Evolutionary conservation across 192 early-diverging fungal species (phyloP).

Genomic region (Podila epigama): DNA sequence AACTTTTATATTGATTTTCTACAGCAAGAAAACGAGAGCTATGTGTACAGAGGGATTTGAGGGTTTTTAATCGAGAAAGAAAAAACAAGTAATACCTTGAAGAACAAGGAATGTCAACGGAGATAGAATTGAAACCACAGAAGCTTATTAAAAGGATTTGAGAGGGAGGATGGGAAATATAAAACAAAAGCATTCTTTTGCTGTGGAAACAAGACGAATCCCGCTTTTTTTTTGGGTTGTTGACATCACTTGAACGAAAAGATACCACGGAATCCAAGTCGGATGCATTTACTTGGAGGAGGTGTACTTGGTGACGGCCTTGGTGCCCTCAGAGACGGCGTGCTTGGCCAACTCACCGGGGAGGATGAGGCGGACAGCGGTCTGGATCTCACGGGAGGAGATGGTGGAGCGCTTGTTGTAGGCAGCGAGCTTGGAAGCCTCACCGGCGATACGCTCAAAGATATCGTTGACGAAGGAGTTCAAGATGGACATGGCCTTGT

Average conservation of each 20-base stretch:
- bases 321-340: slow-evolving; percentile 98
- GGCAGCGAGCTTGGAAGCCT: slow-evolving; percentile 84
- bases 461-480: slow-evolving; percentile 99
- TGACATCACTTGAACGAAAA: not conserved
- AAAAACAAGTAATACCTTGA: too few relatives aligned
- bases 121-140: not conserved
- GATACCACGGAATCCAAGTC: slow-evolving; percentile 5
- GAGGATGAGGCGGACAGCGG: slow-evolving; percentile 70
- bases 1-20: slow-evolving; percentile 43
- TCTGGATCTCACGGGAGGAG: slow-evolving; percentile 95
- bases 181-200: slow-evolving; percentile 39
- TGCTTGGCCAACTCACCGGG: slow-evolving; percentile 97
- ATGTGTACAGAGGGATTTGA: slow-evolving; percentile 46
- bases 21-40: slow-evolving; percentile 43
- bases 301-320: slow-evolving; percentile 98
- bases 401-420: slow-evolving; percentile 98
- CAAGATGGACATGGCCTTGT: slow-evolving; percentile 97
- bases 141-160: slow-evolving; percentile 22
- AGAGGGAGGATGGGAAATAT: slow-evolving; percentile 29
- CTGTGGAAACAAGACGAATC: slow-evolving; percentile 12
- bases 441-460: slow-evolving; percentile 92
- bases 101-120: slow-evolving; percentile 8
- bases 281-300: slow-evolving; percentile 67
- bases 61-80: not conserved
- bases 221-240: not conserved